phyloP scores from a whole-genome alignment of 2,329 filamentous ascomycete genomes.

The Thielaviopsis musarum region DNA sequence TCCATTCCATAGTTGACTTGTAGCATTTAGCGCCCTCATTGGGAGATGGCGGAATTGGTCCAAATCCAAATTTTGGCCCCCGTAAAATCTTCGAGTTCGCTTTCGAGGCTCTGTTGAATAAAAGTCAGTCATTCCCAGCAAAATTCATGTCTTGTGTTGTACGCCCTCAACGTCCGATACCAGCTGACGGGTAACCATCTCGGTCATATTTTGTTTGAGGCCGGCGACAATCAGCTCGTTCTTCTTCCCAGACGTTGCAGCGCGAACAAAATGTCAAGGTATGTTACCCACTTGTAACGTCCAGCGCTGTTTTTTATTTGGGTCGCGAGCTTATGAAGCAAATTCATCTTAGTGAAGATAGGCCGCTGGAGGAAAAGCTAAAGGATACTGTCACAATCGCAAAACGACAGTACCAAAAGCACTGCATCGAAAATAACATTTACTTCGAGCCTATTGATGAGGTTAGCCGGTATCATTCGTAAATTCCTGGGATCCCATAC shows the following conservation, averaged over 20 bases:
- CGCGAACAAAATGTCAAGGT: too few relatives aligned
- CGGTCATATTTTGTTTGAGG: too few relatives aligned
- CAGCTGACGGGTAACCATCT: too few relatives aligned
- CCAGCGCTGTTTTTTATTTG: not conserved
- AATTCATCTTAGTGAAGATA: not conserved
- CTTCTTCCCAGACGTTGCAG: too few relatives aligned
- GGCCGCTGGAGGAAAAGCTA: not conserved
- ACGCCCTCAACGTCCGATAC: too few relatives aligned
- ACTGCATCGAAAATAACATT: not conserved
- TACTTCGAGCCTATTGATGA: conserved; percentile 8
- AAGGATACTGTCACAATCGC: not conserved
- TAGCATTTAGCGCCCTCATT: not conserved
- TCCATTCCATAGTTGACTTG: not conserved
- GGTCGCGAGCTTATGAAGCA: not conserved
- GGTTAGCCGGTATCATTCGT: not conserved
- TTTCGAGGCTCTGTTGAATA: not conserved
- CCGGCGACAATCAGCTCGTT: too few relatives aligned
- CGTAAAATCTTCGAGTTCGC: not conserved
- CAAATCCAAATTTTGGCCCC: not conserved
- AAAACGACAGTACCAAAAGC: conserved; percentile 1
- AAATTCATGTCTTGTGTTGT: not conserved
- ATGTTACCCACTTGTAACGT: too few relatives aligned
- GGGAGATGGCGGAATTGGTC: not conserved
- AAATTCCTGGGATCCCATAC: not conserved
- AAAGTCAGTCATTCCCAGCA: not conserved